These are phyloP conservation scores for Xylaria hypoxylon DNA, from an alignment of 2,329 filamentous ascomycete genomes.

Conservation along the genomic window DNA sequence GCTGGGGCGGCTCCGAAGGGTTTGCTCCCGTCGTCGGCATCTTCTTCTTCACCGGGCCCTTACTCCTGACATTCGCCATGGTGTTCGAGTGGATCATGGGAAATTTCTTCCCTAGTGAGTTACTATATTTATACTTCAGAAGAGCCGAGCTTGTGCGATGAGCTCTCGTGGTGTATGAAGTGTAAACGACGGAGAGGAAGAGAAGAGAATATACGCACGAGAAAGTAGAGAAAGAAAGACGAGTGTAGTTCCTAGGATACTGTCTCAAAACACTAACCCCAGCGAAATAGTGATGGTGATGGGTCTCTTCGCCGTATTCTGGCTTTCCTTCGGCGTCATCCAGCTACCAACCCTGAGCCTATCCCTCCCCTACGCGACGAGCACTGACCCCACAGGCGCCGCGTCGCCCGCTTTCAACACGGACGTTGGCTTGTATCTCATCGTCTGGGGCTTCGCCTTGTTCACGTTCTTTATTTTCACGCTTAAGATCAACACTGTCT, in stretches of 20 bases:
- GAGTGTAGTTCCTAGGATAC: no score
- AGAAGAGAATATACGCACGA: not conserved
- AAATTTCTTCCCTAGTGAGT: conserved; percentile 59
- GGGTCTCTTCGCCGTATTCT: conserved; percentile 61
- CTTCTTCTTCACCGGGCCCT: conserved; percentile 58
- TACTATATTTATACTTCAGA: not conserved
- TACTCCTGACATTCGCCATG: conserved; percentile 59
- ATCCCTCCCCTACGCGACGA: conserved; percentile 57
- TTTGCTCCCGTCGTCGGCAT: conserved; percentile 53
- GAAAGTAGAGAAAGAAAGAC: not conserved
- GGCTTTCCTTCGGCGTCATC: conserved; percentile 63
- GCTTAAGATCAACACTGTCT: conserved; percentile 62
- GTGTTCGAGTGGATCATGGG: conserved; percentile 66
- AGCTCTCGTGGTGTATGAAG: no score
- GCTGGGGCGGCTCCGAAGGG: conserved; percentile 53
- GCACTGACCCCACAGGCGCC: conserved; percentile 57
- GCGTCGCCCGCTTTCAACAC: conserved; percentile 60
- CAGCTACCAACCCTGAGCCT: conserved; percentile 63
- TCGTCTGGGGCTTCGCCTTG: conserved; percentile 64
- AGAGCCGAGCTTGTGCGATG: not conserved
- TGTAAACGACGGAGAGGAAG: no score
- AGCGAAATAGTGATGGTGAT: conserved; percentile 38
- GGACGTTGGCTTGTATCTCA: conserved; percentile 60
- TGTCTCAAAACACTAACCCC: not conserved
- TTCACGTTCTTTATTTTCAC: conserved; percentile 52